A percentile compares a stretch with the other conserved stretches of the same genome.
Evolutionary conservation across 2,329 filamentous ascomycete species (phyloP).

Genomic region (Colletotrichum scovillei): DNA sequence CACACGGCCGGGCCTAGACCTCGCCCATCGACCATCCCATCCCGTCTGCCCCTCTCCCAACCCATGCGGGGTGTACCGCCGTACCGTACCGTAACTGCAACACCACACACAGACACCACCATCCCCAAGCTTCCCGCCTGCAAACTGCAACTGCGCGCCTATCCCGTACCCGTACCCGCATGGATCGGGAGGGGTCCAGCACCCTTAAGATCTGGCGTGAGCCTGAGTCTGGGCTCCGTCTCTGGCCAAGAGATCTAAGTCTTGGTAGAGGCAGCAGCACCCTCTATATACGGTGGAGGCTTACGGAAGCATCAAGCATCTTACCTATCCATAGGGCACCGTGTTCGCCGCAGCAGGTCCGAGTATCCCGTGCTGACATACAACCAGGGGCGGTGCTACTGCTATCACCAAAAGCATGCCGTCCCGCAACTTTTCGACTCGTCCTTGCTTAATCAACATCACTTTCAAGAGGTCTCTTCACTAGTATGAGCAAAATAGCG

Average conservation of each 20-base stretch:
- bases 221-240: too few species aligned
- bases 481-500: background rate
- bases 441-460: background rate
- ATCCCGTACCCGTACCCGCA: slow-evolving; percentile 5
- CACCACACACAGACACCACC: slow-evolving; percentile 3
- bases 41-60: background rate
- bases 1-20: slow-evolving; percentile 30
- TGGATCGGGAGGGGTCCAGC: slow-evolving; percentile 18
- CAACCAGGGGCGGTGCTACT: background rate
- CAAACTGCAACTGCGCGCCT: slow-evolving; percentile 8
- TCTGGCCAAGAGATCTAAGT: background rate
- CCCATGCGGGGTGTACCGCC: slow-evolving; percentile 17
- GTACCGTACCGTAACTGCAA: background rate
- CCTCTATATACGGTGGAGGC: background rate
- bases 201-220: background rate
- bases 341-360: background rate
- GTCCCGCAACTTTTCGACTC: background rate
- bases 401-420: slow-evolving; percentile 3
- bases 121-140: background rate
- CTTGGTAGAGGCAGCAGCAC: background rate
- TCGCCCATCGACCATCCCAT: slow-evolving; percentile 26
- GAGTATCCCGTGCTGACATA: slow-evolving; percentile 1
- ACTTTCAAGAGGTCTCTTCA: background rate
- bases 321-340: background rate
- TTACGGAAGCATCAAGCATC: background rate